These are phyloP conservation scores for Sarocladium kiliense DNA, from an alignment of 2,329 filamentous ascomycete genomes.

Conservation along the genomic window DNA sequence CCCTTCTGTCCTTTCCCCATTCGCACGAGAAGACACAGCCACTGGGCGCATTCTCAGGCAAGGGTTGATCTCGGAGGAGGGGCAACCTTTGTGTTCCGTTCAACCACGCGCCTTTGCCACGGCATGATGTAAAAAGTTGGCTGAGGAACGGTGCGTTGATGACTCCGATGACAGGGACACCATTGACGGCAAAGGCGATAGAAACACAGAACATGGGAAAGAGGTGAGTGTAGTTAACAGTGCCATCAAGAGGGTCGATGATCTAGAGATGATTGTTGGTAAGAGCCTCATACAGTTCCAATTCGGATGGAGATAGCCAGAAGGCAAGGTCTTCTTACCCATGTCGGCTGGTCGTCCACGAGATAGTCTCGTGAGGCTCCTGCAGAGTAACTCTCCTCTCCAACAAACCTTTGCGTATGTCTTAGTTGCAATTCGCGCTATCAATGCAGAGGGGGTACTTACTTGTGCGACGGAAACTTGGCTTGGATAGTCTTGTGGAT, in stretches of 20 bases:
- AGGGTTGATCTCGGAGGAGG: slow-evolving; percentile 54
- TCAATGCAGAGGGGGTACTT: slow-evolving; percentile 21
- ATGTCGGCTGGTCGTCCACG: slow-evolving; percentile 36
- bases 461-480: slow-evolving; percentile 64
- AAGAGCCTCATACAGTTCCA: slow-evolving; percentile 14
- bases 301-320: not conserved
- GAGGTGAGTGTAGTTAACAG: slow-evolving; percentile 75
- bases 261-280: slow-evolving; percentile 60
- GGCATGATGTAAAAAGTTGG: slow-evolving; percentile 64
- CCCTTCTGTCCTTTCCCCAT: slow-evolving; percentile 73
- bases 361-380: slow-evolving; percentile 64
- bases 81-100: slow-evolving; percentile 61
- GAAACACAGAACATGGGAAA: slow-evolving; percentile 80
- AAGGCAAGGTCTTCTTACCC: not conserved
- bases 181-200: slow-evolving; percentile 61
- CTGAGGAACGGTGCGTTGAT: slow-evolving; percentile 67
- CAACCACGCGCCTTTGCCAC: slow-evolving; percentile 62
- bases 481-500: slow-evolving; percentile 54
- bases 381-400: slow-evolving; percentile 71
- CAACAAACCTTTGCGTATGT: slow-evolving; percentile 54
- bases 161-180: slow-evolving; percentile 60
- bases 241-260: slow-evolving; percentile 73
- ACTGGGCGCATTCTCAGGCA: slow-evolving; percentile 59
- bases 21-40: slow-evolving; percentile 71
- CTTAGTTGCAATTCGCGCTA: slow-evolving; percentile 9